A percentile compares a stretch with the other conserved stretches of the same genome.
These are phyloP conservation scores for Quercus lobata DNA, from an alignment of 331 rosid species.

Conservation along the genomic window DNA sequence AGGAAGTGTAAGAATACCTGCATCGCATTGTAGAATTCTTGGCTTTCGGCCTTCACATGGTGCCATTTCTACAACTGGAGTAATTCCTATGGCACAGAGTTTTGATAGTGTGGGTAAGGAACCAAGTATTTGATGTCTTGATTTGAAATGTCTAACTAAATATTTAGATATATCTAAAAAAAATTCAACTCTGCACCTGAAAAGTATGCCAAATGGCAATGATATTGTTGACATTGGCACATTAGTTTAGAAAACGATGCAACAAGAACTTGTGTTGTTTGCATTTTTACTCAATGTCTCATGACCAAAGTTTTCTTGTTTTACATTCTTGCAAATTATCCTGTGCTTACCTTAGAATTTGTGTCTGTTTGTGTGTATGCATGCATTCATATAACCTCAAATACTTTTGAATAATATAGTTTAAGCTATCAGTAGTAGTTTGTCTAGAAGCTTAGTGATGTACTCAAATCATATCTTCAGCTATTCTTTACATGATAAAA, in stretches of 20 bases:
- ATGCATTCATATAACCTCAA: background rate
- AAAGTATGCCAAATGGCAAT: background rate
- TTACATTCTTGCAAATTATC: background rate
- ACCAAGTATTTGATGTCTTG: background rate
- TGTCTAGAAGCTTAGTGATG: background rate
- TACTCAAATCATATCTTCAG: background rate
- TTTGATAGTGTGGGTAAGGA: slow-evolving; percentile 86
- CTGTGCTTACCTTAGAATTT: background rate
- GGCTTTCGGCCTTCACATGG: slow-evolving; percentile 92
- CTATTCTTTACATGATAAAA: background rate
- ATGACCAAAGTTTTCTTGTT: background rate
- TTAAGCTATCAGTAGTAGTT: background rate
- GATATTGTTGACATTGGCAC: background rate
- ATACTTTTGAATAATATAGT: background rate
- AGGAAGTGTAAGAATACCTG: slow-evolving; percentile 91
- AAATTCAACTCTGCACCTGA: background rate
- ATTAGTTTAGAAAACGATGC: background rate
- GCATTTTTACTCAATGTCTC: background rate
- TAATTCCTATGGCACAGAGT: slow-evolving; percentile 84
- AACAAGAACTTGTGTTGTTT: background rate
- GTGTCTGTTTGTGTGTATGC: background rate
- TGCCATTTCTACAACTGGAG: slow-evolving; percentile 59
- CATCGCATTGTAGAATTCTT: slow-evolving; percentile 86
- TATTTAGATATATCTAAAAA: background rate
- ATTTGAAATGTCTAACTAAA: background rate